These are phyloP conservation scores for Fraxinus baroniana DNA, from an alignment of 305 asterid genomes.

Conservation along the genomic window DNA sequence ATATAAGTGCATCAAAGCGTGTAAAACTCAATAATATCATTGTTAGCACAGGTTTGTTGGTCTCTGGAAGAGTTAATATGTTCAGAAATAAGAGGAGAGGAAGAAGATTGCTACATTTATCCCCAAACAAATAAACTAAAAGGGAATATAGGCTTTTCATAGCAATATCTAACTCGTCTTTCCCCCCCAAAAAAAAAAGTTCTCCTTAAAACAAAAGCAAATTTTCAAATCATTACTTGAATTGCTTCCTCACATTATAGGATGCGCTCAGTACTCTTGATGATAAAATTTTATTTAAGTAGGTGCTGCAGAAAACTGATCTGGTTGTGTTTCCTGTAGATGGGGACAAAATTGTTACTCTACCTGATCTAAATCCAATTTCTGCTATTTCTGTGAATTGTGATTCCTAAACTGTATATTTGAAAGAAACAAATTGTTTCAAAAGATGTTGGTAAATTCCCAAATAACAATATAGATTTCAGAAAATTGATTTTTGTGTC, in stretches of 20 bases:
- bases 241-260: neutral
- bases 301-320: neutral
- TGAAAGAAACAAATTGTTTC: neutral
- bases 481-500: constrained; percentile 1
- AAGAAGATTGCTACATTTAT: neutral
- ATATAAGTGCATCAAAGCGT: constrained; percentile 61
- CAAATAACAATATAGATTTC: neutral
- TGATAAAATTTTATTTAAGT: neutral
- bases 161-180: neutral
- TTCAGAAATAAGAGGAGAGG: neutral
- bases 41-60: constrained; percentile 60
- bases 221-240: neutral
- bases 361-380: neutral
- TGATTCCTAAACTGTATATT: neutral
- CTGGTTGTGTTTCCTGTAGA: neutral
- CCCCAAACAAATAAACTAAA: neutral
- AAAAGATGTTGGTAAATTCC: neutral
- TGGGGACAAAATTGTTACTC: neutral
- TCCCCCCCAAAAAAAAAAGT: neutral
- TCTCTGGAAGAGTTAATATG: neutral
- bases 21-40: constrained; percentile 47
- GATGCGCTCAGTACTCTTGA: neutral
- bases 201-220: neutral
- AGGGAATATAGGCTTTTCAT: neutral
- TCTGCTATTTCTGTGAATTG: neutral